A percentile compares a stretch with the other conserved stretches of the same genome.
phyloP scores from a whole-genome alignment of 208 protist genomes.

The Acanthamoeba castellanii region DNA sequence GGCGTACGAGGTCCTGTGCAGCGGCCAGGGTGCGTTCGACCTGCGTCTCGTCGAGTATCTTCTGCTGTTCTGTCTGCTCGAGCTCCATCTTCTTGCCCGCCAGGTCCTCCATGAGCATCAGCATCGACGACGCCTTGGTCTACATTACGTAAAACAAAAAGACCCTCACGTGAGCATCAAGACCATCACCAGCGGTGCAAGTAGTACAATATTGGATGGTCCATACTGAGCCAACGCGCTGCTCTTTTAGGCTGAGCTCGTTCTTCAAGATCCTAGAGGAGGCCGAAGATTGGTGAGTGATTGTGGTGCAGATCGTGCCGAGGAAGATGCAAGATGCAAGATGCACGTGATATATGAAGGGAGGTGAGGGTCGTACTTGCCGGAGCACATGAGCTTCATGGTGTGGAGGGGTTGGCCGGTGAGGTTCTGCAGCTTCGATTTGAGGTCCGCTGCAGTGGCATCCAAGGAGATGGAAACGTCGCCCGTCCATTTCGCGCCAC shows the following conservation, averaged over 20 bases:
- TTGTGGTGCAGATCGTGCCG: not conserved
- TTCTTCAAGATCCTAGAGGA: slow-evolving; percentile 18
- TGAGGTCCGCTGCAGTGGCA: not conserved
- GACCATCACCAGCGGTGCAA: not conserved
- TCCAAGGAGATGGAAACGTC: slow-evolving; percentile 1
- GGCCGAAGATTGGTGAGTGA: not conserved
- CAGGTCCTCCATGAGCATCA: slow-evolving; percentile 62
- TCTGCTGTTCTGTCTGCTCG: slow-evolving; percentile 22
- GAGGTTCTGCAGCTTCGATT: slow-evolving; percentile 1
- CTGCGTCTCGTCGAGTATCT: slow-evolving; percentile 26
- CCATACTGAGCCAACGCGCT: slow-evolving; percentile 1
- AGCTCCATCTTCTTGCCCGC: slow-evolving; percentile 47
- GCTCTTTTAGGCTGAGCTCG: slow-evolving; percentile 22
- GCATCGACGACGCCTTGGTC: slow-evolving; percentile 36
- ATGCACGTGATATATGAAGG: not conserved
- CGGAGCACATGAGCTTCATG: slow-evolving; percentile 36
- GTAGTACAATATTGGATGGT: not conserved
- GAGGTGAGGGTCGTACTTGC: slow-evolving; percentile 31
- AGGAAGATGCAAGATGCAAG: not conserved
- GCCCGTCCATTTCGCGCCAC: slow-evolving; percentile 38
- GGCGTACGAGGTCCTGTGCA: slow-evolving; percentile 22
- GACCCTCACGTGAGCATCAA: not conserved
- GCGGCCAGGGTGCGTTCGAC: slow-evolving; percentile 31
- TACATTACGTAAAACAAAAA: not conserved
- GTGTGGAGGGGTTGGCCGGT: slow-evolving; percentile 19